A percentile compares a stretch with the other conserved stretches of the same genome.
These are phyloP conservation scores for Salicornia ramosissima DNA, from an alignment of 148 eudicot genomes.

Conservation along the genomic window DNA sequence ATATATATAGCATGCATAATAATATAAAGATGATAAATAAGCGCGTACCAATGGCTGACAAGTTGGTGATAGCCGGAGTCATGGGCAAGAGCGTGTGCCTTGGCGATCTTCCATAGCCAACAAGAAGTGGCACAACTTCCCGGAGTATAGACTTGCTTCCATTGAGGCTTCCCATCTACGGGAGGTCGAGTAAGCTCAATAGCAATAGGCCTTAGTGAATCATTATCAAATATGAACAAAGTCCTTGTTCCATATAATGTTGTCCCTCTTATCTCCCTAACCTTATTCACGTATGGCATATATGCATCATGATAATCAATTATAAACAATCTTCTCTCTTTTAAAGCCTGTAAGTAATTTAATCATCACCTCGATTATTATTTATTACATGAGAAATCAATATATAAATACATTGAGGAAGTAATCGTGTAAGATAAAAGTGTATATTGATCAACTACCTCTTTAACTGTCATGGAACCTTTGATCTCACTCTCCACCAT, in stretches of 20 bases:
- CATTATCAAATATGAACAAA: conserved; percentile 40
- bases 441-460: conserved; percentile 26
- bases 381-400: background rate
- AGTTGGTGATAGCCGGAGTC: conserved; percentile 15
- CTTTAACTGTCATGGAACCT: conserved; percentile 43
- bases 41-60: conserved; percentile 2
- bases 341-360: conserved; percentile 40
- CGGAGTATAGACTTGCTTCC: background rate
- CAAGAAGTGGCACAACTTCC: background rate
- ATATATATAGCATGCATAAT: background rate
- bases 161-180: conserved; percentile 4
- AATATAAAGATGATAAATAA: background rate
- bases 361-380: too few species aligned
- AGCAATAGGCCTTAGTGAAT: conserved; percentile 51
- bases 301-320: conserved; percentile 72
- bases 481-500: conserved; percentile 37
- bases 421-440: background rate
- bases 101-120: background rate
- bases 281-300: conserved; percentile 59
- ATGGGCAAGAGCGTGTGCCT: conserved; percentile 5
- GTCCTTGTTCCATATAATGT: conserved; percentile 76
- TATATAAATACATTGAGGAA: too few species aligned
- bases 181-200: conserved; percentile 75
- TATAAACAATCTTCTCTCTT: conserved; percentile 52
- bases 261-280: conserved; percentile 52